Percentiles rank a stretch among this genome's conserved stretches.
Evolutionary conservation across 2,329 filamentous ascomycete species (phyloP).

Genomic region (Colletotrichum spinosum): DNA sequence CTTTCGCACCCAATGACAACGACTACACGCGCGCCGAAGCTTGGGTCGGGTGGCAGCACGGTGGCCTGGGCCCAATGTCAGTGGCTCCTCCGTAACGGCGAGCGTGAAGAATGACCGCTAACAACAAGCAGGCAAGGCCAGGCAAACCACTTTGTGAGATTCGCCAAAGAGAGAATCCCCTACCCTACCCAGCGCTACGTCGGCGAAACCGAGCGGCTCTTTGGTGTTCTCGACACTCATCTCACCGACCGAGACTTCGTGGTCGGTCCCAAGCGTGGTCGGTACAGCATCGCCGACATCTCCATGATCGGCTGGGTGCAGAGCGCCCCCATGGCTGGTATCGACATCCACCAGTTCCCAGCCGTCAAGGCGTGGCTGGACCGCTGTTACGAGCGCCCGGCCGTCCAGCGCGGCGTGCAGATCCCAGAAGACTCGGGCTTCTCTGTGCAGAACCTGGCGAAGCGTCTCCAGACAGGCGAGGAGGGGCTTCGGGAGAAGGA

Average conservation of each 20-base stretch:
- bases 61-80: conserved; percentile 74
- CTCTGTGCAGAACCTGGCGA: conserved; percentile 53
- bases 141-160: conserved; percentile 78
- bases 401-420: conserved; percentile 71
- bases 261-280: conserved; percentile 64
- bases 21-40: conserved; percentile 48
- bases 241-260: conserved; percentile 65
- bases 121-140: conserved; percentile 73
- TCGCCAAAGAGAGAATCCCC: conserved; percentile 75
- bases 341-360: conserved; percentile 75
- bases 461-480: conserved; percentile 56
- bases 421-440: conserved; percentile 63
- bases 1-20: conserved; percentile 52
- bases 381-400: conserved; percentile 67
- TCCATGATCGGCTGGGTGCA: conserved; percentile 76
- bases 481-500: conserved; percentile 60
- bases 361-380: conserved; percentile 75
- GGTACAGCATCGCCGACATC: conserved; percentile 78
- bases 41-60: conserved; percentile 79
- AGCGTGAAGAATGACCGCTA: background rate
- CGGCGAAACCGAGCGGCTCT: conserved; percentile 80
- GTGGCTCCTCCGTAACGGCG: conserved; percentile 12
- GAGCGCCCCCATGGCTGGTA: conserved; percentile 65
- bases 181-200: conserved; percentile 81
- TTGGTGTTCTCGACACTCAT: conserved; percentile 76